Evolutionary conservation across 139 green algal genomes (phyloP).

Genomic region (Pedinophyceae sp.): DNA sequence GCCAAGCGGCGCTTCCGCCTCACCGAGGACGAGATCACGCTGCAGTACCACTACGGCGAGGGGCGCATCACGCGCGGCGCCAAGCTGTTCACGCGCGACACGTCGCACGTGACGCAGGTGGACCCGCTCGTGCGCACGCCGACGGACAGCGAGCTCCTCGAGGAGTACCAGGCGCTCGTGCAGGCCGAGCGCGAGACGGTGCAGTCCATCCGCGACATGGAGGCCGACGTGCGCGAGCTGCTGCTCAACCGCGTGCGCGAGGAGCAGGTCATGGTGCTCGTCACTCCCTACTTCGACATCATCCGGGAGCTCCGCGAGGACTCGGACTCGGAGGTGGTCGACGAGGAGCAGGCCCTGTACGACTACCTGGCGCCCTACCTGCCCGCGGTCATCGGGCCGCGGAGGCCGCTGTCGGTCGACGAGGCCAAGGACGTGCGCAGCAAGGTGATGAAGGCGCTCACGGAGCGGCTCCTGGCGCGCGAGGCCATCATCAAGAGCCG

Average conservation of each 20-base stretch:
- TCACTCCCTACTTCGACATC: conserved; percentile 68
- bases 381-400: conserved; percentile 35
- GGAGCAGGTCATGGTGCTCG: conserved; percentile 39
- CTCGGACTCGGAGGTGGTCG: conserved; percentile 37
- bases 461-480: conserved; percentile 66
- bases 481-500: conserved; percentile 67
- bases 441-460: conserved; percentile 54
- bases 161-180: conserved; percentile 52
- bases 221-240: conserved; percentile 58
- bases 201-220: conserved; percentile 44
- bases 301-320: conserved; percentile 43
- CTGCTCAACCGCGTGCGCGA: conserved; percentile 26
- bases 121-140: conserved; percentile 38
- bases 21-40: conserved; percentile 24
- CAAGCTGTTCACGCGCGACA: conserved; percentile 45
- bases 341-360: conserved; percentile 26
- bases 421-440: conserved; percentile 37
- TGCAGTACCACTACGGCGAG: conserved; percentile 46
- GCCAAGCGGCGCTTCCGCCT: conserved; percentile 51
- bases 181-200: conserved; percentile 50
- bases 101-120: conserved; percentile 24
- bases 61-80: conserved; percentile 28
- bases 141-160: conserved; percentile 25
- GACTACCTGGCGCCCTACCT: conserved; percentile 68
- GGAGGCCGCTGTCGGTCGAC: conserved; percentile 3